Evolutionary conservation across 441 rosid species (phyloP).

Genomic region (Hypseocharis bilobata): DNA sequence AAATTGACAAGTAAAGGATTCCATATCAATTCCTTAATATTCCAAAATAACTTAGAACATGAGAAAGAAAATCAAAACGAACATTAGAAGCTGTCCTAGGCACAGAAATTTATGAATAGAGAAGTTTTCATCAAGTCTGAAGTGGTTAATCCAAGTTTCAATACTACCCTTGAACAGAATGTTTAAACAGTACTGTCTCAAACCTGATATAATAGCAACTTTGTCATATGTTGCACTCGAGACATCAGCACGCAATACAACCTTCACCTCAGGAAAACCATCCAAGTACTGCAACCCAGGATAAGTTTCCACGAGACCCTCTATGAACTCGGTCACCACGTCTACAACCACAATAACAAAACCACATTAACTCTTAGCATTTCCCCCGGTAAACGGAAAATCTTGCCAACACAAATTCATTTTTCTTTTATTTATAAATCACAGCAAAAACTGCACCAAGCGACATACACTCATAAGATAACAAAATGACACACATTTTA

Average conservation of each 20-base stretch:
- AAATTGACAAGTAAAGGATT: not conserved
- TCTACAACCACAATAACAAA: slow-evolving; percentile 35
- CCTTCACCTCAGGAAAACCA: slow-evolving; percentile 96
- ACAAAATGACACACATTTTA: not conserved
- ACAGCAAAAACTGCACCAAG: not conserved
- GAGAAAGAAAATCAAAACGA: not conserved
- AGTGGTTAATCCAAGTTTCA: slow-evolving; percentile 1
- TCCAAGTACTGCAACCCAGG: slow-evolving; percentile 79
- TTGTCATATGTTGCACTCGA: slow-evolving; percentile 51
- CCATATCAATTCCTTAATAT: not conserved
- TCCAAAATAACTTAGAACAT: not conserved
- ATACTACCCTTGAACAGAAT: not conserved
- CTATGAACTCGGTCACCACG: slow-evolving; percentile 87
- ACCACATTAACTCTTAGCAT: not conserved
- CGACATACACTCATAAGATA: not conserved
- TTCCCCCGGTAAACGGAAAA: not conserved
- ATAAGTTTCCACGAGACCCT: slow-evolving; percentile 83
- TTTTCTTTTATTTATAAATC: not conserved
- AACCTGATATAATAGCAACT: slow-evolving; percentile 91
- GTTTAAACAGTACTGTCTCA: slow-evolving; percentile 15
- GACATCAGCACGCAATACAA: slow-evolving; percentile 84
- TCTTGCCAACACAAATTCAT: too few relatives aligned
- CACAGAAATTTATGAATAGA: not conserved
- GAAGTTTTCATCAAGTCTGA: slow-evolving; percentile 1
- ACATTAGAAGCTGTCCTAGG: not conserved